Evolutionary conservation across 805 yeast genomes (phyloP).

Genomic region (Teunomyces aglyptinius): DNA sequence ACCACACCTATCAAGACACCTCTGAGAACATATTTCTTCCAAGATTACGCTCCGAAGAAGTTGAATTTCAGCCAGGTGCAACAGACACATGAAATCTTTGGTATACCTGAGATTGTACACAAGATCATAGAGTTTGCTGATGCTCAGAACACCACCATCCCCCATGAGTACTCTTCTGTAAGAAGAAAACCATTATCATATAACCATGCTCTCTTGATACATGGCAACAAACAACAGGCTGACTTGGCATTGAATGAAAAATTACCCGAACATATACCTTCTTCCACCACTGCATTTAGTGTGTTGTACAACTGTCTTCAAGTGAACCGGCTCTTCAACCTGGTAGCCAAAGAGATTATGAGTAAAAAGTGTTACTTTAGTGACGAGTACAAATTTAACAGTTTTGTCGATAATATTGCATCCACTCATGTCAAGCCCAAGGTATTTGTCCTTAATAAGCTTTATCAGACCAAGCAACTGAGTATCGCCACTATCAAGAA

Average conservation of each 20-base stretch:
- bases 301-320: slow-evolving; percentile 59
- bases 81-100: slow-evolving; percentile 47
- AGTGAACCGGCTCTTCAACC: slow-evolving; percentile 69
- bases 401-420: slow-evolving; percentile 20
- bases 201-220: slow-evolving; percentile 66
- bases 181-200: slow-evolving; percentile 69
- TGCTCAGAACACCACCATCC: slow-evolving; percentile 47
- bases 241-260: slow-evolving; percentile 39
- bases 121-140: slow-evolving; percentile 64
- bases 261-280: slow-evolving; percentile 6
- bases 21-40: slow-evolving; percentile 6
- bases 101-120: slow-evolving; percentile 72
- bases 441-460: slow-evolving; percentile 65
- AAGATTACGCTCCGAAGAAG: slow-evolving; percentile 4
- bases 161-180: slow-evolving; percentile 57
- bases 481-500: slow-evolving; percentile 50
- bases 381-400: slow-evolving; percentile 43
- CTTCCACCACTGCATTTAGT: slow-evolving; percentile 7
- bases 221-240: slow-evolving; percentile 53
- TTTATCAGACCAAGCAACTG: slow-evolving; percentile 51
- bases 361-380: slow-evolving; percentile 56
- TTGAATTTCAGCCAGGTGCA: neutral
- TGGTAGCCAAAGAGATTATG: slow-evolving; percentile 53
- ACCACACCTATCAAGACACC: slow-evolving; percentile 14
- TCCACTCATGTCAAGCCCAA: slow-evolving; percentile 24